phyloP scores from a whole-genome alignment of 306 rosid genomes.

The Trifolium fragiferum region DNA sequence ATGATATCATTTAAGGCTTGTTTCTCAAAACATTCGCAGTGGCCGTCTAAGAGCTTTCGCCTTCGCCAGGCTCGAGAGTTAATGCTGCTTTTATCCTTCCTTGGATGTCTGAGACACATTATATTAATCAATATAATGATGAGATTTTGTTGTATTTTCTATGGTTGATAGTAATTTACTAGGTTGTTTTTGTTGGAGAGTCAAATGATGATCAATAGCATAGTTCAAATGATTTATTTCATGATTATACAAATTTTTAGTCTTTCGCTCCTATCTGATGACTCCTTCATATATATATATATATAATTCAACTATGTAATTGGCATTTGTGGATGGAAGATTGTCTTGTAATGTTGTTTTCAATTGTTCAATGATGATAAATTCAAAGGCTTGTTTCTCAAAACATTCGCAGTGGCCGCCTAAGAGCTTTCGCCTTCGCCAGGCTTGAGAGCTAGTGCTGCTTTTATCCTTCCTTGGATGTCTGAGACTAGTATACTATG shows the following conservation, averaged over 20 bases:
- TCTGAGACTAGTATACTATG: conserved; percentile 29
- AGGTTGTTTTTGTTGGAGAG: conserved; percentile 24
- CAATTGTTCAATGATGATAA: conserved; percentile 36
- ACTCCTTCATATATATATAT: not conserved
- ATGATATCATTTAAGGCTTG: conserved; percentile 46
- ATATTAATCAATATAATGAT: no score
- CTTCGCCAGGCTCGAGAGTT: conserved; percentile 56
- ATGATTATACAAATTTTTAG: conserved; percentile 60
- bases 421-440: conserved; percentile 57
- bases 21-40: conserved; percentile 57
- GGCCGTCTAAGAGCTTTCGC: conserved; percentile 56
- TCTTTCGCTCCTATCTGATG: conserved; percentile 99
- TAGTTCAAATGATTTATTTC: conserved; percentile 78
- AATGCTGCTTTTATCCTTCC: conserved; percentile 46
- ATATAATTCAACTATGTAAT: no score
- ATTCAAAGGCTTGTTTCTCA: conserved; percentile 49
- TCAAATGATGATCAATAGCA: conserved; percentile 74
- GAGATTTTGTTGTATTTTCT: no score
- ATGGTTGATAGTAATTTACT: no score
- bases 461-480: conserved; percentile 51
- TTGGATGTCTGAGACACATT: conserved; percentile 49
- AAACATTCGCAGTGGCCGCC: conserved; percentile 58
- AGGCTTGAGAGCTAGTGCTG: conserved; percentile 51
- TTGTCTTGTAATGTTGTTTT: no score
- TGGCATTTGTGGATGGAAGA: not conserved